Evolutionary conservation across 2,329 filamentous ascomycete genomes (phyloP).

Genomic region (Colletotrichum cordylinicola): DNA sequence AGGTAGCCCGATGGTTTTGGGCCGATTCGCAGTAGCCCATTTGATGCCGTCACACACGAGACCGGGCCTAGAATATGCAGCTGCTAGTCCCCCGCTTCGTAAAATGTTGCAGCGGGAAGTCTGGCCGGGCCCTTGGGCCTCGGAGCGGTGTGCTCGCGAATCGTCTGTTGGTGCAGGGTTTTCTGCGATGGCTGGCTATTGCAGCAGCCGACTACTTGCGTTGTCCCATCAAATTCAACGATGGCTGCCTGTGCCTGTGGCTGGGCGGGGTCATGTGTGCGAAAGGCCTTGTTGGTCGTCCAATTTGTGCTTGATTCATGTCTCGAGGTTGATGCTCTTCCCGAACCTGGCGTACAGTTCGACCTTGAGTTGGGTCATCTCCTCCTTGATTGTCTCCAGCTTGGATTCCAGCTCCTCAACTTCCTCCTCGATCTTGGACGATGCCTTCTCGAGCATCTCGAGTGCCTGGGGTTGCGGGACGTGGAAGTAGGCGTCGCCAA

Average conservation of each 20-base stretch:
- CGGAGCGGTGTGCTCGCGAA: not conserved
- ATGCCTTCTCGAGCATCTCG: slow-evolving; percentile 77
- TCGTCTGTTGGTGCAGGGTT: not conserved
- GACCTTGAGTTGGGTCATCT: slow-evolving; percentile 91
- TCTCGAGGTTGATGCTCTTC: slow-evolving; percentile 95
- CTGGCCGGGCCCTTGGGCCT: not conserved
- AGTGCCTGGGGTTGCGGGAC: slow-evolving; percentile 85
- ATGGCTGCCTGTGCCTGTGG: not conserved
- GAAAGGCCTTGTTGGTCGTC: not conserved
- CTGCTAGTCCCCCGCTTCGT: not conserved
- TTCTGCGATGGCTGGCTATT: not conserved
- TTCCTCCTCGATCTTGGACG: slow-evolving; percentile 77
- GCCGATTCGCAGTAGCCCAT: not conserved
- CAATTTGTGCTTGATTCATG: slow-evolving; percentile 50
- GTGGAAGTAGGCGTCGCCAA: slow-evolving; percentile 94
- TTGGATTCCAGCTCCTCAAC: slow-evolving; percentile 79
- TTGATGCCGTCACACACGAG: not conserved
- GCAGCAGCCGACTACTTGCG: not conserved
- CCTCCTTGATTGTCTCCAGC: slow-evolving; percentile 75
- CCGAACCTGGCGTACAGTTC: slow-evolving; percentile 94
- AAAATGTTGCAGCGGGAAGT: not conserved
- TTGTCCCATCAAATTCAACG: not conserved
- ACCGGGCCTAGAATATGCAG: not conserved
- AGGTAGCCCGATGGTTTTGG: not conserved
- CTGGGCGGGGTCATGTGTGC: not conserved